Evolutionary conservation across 805 yeast species (phyloP).

Genomic region (Candida odintsovae): DNA sequence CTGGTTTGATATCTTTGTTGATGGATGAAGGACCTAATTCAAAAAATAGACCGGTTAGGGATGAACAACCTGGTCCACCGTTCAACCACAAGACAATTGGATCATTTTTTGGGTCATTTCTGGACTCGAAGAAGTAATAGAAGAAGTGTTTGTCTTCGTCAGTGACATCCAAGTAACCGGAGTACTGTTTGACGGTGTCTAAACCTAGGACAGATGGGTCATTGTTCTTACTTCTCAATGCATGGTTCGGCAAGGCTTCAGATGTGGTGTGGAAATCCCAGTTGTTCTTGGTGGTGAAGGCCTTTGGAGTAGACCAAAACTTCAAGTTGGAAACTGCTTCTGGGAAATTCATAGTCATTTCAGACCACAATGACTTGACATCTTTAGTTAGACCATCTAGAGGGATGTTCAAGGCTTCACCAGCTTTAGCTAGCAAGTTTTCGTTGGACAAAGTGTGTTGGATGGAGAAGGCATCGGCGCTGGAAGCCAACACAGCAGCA

Average conservation of each 20-base stretch:
- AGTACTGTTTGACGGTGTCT: constrained; percentile 73
- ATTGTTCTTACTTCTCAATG: constrained; percentile 53
- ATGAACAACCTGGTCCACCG: constrained; percentile 95
- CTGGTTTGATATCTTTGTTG: constrained; percentile 53
- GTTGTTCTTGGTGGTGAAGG: constrained; percentile 22
- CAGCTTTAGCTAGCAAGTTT: constrained; percentile 41
- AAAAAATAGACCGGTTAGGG: constrained; percentile 79
- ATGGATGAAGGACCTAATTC: constrained; percentile 82
- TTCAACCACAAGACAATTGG: constrained; percentile 87
- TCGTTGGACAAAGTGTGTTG: constrained; percentile 27
- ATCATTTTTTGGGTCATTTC: constrained; percentile 82
- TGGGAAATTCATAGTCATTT: constrained; percentile 58
- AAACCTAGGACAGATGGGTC: constrained; percentile 66
- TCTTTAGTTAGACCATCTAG: constrained; percentile 42
- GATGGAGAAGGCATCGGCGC: constrained; percentile 25
- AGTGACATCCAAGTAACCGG: constrained; percentile 80
- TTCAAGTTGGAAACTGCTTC: constrained; percentile 44
- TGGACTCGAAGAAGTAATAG: constrained; percentile 79
- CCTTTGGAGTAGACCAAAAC: constrained; percentile 45
- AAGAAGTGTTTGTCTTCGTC: constrained; percentile 87
- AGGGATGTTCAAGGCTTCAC: constrained; percentile 46
- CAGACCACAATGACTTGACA: constrained; percentile 52
- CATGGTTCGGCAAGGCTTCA: constrained; percentile 39
- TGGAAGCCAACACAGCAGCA: constrained; percentile 10
- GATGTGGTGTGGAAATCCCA: constrained; percentile 37